A percentile compares a stretch with the other conserved stretches of the same genome.
Conservation (phyloP, 208 protist genomes). For the Trypanosoma vivax region DNA sequence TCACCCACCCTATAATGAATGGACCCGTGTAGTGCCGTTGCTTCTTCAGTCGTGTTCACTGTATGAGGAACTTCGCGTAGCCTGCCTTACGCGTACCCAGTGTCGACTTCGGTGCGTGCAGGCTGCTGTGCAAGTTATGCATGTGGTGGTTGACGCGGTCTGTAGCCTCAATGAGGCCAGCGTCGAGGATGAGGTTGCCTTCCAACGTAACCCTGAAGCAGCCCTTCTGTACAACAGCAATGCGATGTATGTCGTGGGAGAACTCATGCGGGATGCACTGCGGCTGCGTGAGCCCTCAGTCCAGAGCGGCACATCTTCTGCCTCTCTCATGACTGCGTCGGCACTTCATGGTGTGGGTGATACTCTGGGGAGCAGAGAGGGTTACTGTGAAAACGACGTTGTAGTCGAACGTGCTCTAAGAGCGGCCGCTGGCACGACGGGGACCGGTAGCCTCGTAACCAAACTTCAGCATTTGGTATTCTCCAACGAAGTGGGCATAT, state of each 20-base stretch:
- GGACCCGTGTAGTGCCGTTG: slow-evolving; percentile 43
- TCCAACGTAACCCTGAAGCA: slow-evolving; percentile 49
- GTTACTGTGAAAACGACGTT: slow-evolving; percentile 11
- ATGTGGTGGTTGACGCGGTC: slow-evolving; percentile 35
- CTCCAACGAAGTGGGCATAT: slow-evolving; percentile 60
- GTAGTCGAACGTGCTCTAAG: slow-evolving; percentile 34
- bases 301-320: background rate
- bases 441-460: slow-evolving; percentile 35
- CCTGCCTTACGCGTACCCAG: slow-evolving; percentile 23
- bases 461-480: slow-evolving; percentile 60
- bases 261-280: slow-evolving; percentile 58
- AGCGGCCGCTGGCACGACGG: slow-evolving; percentile 29
- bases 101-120: slow-evolving; percentile 39
- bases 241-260: slow-evolving; percentile 47
- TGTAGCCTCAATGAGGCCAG: slow-evolving; percentile 36
- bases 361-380: background rate
- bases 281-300: slow-evolving; percentile 23
- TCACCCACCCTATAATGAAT: slow-evolving; percentile 46
- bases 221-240: slow-evolving; percentile 31
- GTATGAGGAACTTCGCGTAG: slow-evolving; percentile 23
- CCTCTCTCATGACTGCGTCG: background rate
- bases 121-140: slow-evolving; percentile 45
- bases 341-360: background rate
- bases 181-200: slow-evolving; percentile 65
- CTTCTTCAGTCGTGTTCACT: slow-evolving; percentile 24